phyloP scores from a whole-genome alignment of 2,329 filamentous ascomycete species.

The Amauroascus niger region DNA sequence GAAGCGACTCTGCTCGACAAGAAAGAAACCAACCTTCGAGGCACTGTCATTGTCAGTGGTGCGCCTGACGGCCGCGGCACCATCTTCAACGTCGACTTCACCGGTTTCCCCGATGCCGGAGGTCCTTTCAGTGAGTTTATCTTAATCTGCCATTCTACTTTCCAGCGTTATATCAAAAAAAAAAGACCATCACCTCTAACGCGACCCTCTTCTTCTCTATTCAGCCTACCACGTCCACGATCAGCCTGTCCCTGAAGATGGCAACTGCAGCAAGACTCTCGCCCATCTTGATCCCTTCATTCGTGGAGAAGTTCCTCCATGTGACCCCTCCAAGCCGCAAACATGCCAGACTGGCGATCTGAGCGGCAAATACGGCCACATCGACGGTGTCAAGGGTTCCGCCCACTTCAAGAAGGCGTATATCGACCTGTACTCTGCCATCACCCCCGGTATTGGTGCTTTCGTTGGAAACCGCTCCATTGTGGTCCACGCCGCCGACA shows the following conservation, averaged over 20 bases:
- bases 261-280: constrained; percentile 61
- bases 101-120: constrained; percentile 45
- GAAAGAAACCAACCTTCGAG: constrained; percentile 47
- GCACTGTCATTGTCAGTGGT: constrained; percentile 42
- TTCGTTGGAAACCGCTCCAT: constrained; percentile 48
- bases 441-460: constrained; percentile 30
- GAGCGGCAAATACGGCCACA: constrained; percentile 60
- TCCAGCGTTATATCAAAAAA: no score
- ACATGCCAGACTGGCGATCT: constrained; percentile 70
- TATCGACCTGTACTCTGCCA: constrained; percentile 43
- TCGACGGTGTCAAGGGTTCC: constrained; percentile 36
- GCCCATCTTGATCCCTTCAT: constrained; percentile 62
- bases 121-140: constrained; percentile 56
- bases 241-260: constrained; percentile 51
- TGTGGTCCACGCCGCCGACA: constrained; percentile 43
- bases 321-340: constrained; percentile 47
- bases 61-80: constrained; percentile 47
- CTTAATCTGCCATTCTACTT: no score
- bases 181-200: constrained; percentile 11
- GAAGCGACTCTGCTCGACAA: constrained; percentile 47
- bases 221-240: constrained; percentile 63
- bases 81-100: constrained; percentile 46
- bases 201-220: constrained; percentile 16
- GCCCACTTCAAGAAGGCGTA: constrained; percentile 29
- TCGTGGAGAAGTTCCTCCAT: constrained; percentile 53